Evolutionary conservation across 495 filamentous ascomycete genomes (phyloP).

Genomic region (Penicillium macrosclerotiorum): DNA sequence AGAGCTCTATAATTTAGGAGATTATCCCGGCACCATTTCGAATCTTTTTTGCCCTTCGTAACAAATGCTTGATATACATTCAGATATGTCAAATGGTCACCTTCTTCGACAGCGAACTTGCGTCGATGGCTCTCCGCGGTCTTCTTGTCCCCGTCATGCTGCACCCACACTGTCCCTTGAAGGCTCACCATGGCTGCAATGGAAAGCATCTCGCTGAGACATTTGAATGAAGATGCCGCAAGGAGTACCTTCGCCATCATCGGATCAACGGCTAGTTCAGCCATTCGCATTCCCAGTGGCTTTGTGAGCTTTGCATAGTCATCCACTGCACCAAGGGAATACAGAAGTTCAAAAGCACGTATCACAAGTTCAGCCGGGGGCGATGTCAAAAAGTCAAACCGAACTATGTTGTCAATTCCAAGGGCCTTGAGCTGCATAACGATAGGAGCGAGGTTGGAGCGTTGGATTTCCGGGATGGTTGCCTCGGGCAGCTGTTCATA

Average conservation of each 20-base stretch:
- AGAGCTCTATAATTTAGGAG: conserved; percentile 82
- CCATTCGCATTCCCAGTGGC: conserved; percentile 86
- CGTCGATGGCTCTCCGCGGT: conserved; percentile 66
- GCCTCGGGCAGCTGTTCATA: conserved; percentile 69
- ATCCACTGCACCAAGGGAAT: conserved; percentile 84
- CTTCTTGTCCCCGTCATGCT: conserved; percentile 74
- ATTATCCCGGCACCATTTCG: conserved; percentile 84
- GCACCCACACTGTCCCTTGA: conserved; percentile 77
- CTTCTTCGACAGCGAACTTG: conserved; percentile 90
- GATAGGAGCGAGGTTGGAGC: conserved; percentile 86
- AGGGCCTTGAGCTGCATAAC: conserved; percentile 94
- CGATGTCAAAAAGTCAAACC: conserved; percentile 86
- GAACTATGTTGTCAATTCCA: conserved; percentile 91
- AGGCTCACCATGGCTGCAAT: conserved; percentile 95
- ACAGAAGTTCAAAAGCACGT: conserved; percentile 85
- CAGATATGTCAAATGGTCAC: conserved; percentile 89
- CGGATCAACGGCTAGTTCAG: conserved; percentile 89
- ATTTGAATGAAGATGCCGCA: conserved; percentile 70
- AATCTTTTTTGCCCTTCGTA: conserved; percentile 79
- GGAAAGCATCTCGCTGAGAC: conserved; percentile 79
- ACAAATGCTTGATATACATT: conserved; percentile 93
- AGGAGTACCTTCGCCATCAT: conserved; percentile 95
- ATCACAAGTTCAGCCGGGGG: conserved; percentile 86
- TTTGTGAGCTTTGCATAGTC: conserved; percentile 88
- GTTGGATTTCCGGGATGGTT: conserved; percentile 87